phyloP scores from a whole-genome alignment of 331 rosid genomes.

The Dryas integrifolia region DNA sequence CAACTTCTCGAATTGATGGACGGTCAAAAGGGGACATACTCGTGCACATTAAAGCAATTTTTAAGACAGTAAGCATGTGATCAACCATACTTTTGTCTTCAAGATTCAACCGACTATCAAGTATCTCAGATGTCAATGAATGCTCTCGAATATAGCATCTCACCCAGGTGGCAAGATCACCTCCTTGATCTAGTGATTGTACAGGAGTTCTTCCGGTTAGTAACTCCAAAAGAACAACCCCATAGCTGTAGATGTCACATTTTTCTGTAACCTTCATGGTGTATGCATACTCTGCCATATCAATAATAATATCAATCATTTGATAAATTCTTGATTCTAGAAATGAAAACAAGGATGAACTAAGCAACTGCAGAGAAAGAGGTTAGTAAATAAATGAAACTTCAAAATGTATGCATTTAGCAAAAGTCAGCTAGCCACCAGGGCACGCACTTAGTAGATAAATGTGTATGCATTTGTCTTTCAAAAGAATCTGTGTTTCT shows the following conservation, averaged over 20 bases:
- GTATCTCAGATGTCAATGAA: constrained; percentile 55
- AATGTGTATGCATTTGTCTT: too few relatives aligned
- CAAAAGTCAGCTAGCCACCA: neutral
- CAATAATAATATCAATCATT: constrained; percentile 11
- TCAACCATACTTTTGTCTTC: constrained; percentile 48
- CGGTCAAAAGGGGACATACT: constrained; percentile 61
- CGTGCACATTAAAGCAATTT: constrained; percentile 77
- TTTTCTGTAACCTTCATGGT: constrained; percentile 97
- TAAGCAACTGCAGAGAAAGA: neutral
- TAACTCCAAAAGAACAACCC: constrained; percentile 90
- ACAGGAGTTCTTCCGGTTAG: constrained; percentile 88
- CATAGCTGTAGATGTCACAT: constrained; percentile 90
- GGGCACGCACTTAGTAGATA: neutral
- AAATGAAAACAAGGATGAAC: neutral
- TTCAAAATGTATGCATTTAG: neutral
- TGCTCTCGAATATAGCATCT: constrained; percentile 51
- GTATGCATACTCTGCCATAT: constrained; percentile 84
- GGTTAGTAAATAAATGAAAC: neutral
- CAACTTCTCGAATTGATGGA: constrained; percentile 83
- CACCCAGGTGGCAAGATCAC: constrained; percentile 82
- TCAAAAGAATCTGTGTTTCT: neutral
- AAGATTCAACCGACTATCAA: constrained; percentile 67
- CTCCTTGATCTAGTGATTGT: constrained; percentile 86
- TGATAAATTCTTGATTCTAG: neutral
- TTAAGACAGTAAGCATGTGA: constrained; percentile 81